phyloP scores from a whole-genome alignment of 257 asterid genomes.

The Asclepias syriaca region DNA sequence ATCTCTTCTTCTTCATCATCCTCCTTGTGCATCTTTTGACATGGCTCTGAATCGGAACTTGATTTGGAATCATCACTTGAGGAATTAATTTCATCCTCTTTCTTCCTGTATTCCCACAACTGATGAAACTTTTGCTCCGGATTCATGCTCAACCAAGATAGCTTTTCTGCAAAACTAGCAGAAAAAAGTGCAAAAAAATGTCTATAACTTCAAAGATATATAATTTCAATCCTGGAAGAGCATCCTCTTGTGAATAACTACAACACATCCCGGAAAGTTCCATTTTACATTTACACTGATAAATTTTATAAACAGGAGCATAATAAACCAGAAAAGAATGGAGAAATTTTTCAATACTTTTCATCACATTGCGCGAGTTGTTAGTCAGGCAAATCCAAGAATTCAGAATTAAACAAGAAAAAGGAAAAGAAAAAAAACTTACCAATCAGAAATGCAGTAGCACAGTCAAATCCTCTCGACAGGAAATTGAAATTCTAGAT shows the following conservation, averaged over 20 bases:
- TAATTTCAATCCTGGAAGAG: background rate
- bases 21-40: conserved; percentile 26
- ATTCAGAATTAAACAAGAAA: background rate
- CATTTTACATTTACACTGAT: background rate
- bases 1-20: conserved; percentile 25
- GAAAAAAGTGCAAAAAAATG: background rate
- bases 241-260: background rate
- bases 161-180: background rate
- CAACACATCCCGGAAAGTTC: background rate
- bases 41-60: conserved; percentile 21
- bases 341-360: background rate
- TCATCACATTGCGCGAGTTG: background rate
- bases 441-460: background rate
- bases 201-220: background rate
- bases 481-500: background rate
- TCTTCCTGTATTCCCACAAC: conserved; percentile 55
- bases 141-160: conserved; percentile 20
- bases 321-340: background rate
- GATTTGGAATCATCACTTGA: conserved; percentile 47
- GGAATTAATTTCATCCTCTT: conserved; percentile 43
- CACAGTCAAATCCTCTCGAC: background rate
- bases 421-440: no score
- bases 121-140: conserved; percentile 35
- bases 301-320: background rate
- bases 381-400: background rate